Evolutionary conservation across 805 yeast species (phyloP).

Genomic region (Sungouiella thailandica): DNA sequence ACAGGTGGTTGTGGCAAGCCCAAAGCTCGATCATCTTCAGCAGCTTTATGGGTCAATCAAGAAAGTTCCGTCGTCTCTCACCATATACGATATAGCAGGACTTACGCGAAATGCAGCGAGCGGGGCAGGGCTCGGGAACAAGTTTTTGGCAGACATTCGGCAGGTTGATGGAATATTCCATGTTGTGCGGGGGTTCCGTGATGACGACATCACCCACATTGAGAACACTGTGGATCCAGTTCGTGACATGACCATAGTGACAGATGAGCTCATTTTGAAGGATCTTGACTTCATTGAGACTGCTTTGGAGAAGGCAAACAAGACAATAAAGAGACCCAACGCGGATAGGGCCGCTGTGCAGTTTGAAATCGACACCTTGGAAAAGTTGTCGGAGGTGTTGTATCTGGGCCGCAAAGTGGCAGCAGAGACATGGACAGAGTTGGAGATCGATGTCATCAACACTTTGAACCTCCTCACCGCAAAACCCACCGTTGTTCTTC

Average conservation of each 20-base stretch:
- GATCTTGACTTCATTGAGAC: constrained; percentile 60
- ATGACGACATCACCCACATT: constrained; percentile 17
- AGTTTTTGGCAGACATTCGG: constrained; percentile 92
- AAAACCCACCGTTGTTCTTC: constrained; percentile 76
- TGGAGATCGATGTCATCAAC: constrained; percentile 64
- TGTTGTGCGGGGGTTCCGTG: constrained; percentile 79
- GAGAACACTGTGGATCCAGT: constrained; percentile 16
- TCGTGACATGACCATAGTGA: constrained; percentile 17
- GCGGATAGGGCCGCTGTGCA: constrained; percentile 20
- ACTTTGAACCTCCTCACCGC: constrained; percentile 74
- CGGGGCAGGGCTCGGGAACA: constrained; percentile 98
- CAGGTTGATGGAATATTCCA: constrained; percentile 98
- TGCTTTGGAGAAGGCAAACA: constrained; percentile 28
- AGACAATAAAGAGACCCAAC: constrained; percentile 26
- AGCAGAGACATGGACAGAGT: constrained; percentile 53
- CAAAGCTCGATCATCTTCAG: constrained; percentile 74
- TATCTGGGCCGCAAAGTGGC: constrained; percentile 57
- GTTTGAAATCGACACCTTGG: constrained; percentile 25
- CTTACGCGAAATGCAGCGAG: constrained; percentile 93
- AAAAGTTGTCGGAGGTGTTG: constrained; percentile 27
- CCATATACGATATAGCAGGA: constrained; percentile 97
- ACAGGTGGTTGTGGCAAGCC: constrained; percentile 88
- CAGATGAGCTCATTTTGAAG: constrained; percentile 61
- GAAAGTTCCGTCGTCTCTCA: constrained; percentile 86
- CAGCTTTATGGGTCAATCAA: constrained; percentile 76